Evolutionary conservation across 495 filamentous ascomycete species (phyloP), one percentile per base, ranked within the genome.

Genomic region (Penicillium cosmopolitanum): DNA sequence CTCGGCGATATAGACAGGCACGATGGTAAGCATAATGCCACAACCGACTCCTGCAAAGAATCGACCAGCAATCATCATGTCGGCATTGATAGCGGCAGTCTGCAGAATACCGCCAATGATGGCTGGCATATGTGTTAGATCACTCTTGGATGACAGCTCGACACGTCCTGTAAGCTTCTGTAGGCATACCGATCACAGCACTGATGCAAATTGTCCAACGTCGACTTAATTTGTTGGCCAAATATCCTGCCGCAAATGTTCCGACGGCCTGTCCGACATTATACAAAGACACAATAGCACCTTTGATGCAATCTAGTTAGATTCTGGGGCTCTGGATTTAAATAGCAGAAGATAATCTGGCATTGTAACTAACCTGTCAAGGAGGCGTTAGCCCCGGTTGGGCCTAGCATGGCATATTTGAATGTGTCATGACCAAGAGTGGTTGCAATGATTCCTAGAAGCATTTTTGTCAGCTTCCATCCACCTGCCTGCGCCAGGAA

Each of bases 171-270:
- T 8, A 44, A 9, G 5, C 15, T 44, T 12, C 15, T 44, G 42
- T 44, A 19, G 42, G 71, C 56, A 80, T 77, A 68, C 86, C 86
- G 51, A 76, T 57, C 1, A 74, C 43, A 6, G 68, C 68, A 43
- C 66, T 66, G 25, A 62, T 62, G 23, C 68, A 61, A 42, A 73
- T 65, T 4, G 66, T 68, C 66, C 66, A 67, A 46, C 63, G 55
- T 42, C 72, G 57, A 50, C 69, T 62, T 11, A 69, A 56, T 36
- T 36, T 54, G 35, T 72, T 68, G 40, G 61, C 62, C 13, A 51
- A 57, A 21, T 59, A 69, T 6, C 69, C 71, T 47, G 61, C 62
- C 10, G 56, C 56, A 50, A 66, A 59, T 31, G 55, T 67, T 15
- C 69, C 69, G 31, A 74, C 18, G 38, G 64, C 69, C 38, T 64